Percentiles rank a stretch among this genome's conserved stretches.
Conservation (phyloP, 2,329 filamentous ascomycete species). For the Xylaria sp. region DNA sequence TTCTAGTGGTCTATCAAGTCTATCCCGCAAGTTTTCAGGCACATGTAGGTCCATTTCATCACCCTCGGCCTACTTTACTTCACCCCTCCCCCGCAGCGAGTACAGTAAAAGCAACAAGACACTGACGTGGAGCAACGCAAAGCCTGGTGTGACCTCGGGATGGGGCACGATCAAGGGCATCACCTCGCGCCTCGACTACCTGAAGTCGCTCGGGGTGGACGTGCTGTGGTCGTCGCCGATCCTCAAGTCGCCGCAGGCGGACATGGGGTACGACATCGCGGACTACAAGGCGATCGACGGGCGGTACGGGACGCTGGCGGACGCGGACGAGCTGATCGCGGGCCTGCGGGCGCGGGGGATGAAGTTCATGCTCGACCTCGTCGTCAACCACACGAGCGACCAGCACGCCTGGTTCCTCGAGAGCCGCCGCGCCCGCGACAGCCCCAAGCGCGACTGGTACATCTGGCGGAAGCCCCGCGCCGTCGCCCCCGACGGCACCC, state of each 20-base stretch:
- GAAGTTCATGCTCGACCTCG: slow-evolving; percentile 73
- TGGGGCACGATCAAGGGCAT: slow-evolving; percentile 67
- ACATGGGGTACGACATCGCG: slow-evolving; percentile 72
- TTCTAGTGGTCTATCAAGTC: slow-evolving; percentile 23
- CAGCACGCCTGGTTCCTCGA: slow-evolving; percentile 74
- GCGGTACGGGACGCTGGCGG: slow-evolving; percentile 67
- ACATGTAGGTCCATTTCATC: slow-evolving; percentile 12
- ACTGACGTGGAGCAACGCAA: slow-evolving; percentile 3
- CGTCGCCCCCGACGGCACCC: slow-evolving; percentile 58
- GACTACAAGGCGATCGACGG: slow-evolving; percentile 68
- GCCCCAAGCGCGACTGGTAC: slow-evolving; percentile 71
- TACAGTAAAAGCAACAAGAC: slow-evolving; percentile 1
- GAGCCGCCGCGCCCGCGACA: slow-evolving; percentile 62
- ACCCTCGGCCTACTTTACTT: neutral
- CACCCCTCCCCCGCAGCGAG: neutral
- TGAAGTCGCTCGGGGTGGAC: slow-evolving; percentile 63
- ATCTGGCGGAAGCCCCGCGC: slow-evolving; percentile 57
- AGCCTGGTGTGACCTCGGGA: slow-evolving; percentile 41
- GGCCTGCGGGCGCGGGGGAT: slow-evolving; percentile 65
- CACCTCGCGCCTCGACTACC: slow-evolving; percentile 62
- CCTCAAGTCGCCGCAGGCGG: slow-evolving; percentile 64
- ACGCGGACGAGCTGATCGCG: slow-evolving; percentile 65
- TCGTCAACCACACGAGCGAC: slow-evolving; percentile 77
- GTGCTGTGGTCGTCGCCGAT: slow-evolving; percentile 71
- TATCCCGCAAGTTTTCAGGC: slow-evolving; percentile 25